phyloP scores from a whole-genome alignment of 1,284 basidiomycete species.

The Leccinum ambiguum region DNA sequence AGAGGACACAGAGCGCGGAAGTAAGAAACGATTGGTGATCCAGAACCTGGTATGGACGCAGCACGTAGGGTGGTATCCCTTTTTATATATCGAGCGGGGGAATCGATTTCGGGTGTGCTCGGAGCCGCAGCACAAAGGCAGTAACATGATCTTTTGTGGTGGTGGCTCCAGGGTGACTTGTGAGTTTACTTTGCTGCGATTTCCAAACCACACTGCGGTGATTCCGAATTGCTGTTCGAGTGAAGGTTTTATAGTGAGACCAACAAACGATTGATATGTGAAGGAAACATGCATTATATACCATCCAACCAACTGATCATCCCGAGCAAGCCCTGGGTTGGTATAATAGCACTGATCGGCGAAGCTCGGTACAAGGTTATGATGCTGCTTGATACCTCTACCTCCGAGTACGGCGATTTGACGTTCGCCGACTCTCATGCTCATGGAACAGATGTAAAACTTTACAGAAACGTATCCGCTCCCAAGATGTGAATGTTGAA shows the following conservation, averaged over 20 bases:
- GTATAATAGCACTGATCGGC: background rate
- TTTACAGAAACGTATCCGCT: background rate
- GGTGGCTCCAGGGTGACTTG: no score
- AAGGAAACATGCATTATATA: background rate
- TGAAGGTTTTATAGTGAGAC: background rate
- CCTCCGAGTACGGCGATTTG: background rate
- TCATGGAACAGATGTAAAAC: background rate
- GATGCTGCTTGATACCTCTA: background rate
- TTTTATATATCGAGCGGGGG: no score
- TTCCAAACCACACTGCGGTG: background rate
- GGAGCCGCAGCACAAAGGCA: no score
- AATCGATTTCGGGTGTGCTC: no score
- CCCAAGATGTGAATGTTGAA: background rate
- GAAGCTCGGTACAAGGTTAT: background rate
- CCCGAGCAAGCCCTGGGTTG: background rate
- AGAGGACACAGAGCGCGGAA: no score
- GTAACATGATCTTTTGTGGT: no score
- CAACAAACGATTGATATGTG: background rate
- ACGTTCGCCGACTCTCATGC: background rate
- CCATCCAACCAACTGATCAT: background rate
- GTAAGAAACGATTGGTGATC: no score
- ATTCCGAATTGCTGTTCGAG: background rate
- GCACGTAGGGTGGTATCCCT: no score
- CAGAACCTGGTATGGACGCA: no score
- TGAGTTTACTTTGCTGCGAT: no score